A percentile compares a stretch with the other conserved stretches of the same genome.
Evolutionary conservation across 805 yeast genomes (phyloP).

Genomic region (Maudiozyma saulgeensis): DNA sequence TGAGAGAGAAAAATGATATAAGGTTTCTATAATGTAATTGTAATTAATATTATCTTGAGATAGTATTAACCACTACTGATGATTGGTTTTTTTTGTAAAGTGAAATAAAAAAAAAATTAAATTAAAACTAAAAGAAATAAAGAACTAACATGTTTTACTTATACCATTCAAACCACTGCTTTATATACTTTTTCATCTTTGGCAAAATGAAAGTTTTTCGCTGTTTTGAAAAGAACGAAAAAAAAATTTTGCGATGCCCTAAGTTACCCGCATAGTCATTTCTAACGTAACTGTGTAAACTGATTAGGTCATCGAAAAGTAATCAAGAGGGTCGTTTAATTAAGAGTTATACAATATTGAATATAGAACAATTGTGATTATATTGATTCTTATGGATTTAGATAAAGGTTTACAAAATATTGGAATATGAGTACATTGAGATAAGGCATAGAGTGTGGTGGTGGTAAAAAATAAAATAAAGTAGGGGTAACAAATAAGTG

Average conservation of each 20-base stretch:
- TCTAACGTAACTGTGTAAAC: not conserved
- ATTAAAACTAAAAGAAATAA: not conserved
- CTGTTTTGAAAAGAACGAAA: not conserved
- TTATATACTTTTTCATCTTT: not conserved
- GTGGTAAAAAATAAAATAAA: too few species aligned
- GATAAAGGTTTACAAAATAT: not conserved
- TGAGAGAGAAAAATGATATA: slow-evolving; percentile 22
- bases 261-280: not conserved
- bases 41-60: slow-evolving; percentile 35
- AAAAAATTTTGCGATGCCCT: not conserved
- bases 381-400: not conserved
- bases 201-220: too few species aligned
- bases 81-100: slow-evolving; percentile 24
- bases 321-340: not conserved
- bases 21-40: slow-evolving; percentile 30
- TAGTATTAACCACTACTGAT: slow-evolving; percentile 36
- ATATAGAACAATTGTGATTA: too few species aligned
- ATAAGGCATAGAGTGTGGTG: not conserved
- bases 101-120: slow-evolving; percentile 5
- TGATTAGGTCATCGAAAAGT: not conserved
- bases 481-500: too few species aligned
- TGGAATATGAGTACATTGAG: not conserved
- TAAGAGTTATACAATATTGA: not conserved
- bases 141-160: not conserved
- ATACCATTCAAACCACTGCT: not conserved